Evolutionary conservation across 2,329 filamentous ascomycete species (phyloP), one percentile per base, ranked within the genome.

Genomic region (Venturia nashicola): DNA sequence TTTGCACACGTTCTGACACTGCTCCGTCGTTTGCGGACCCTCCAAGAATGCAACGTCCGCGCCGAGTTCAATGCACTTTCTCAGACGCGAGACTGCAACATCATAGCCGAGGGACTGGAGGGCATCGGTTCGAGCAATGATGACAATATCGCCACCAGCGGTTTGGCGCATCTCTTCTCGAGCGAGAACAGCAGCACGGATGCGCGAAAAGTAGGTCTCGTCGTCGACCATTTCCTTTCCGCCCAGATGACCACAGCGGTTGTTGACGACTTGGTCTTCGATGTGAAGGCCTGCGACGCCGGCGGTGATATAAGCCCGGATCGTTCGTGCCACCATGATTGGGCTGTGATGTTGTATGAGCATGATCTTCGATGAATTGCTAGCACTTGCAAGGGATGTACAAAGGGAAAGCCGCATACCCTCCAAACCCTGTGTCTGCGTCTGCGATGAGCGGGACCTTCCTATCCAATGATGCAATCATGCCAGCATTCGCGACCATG

Each of bases 121-220:
- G 0, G 85, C 82, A 68, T 88, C 85, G 0, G 85, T 87, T 11
- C 85, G 78, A 0, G 84, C 85, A 65, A 88, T 87, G 64, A 88
- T 78, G 32, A 88, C 78, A 46, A 88, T 83, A 66, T 87, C 84
- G 18, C 77, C 77, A 12, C 76, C 75, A 36, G 80, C 70, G 18
- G 76, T 73, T 27, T 77, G 71, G 2, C 83, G 75, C 40, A 62
- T 62, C 3, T 44, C 43, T 27, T 46, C 32, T 4, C 60, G 42
- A 0, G 83, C 81, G 8, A 77, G 73, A 16, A 73, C 75, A 0
- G 83, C 83, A 0, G 85, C 84, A 0, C 79, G 75, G 68, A 88
- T 83, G 0, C 85, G 78, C 18, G 76, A 72, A 20, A 78, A 70
- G 67, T 79, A 87, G 23, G 79, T 78, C 0, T 80, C 77, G 0